phyloP scores from a whole-genome alignment of 2,329 filamentous ascomycete genomes.

The Xylariaceae sp. region DNA sequence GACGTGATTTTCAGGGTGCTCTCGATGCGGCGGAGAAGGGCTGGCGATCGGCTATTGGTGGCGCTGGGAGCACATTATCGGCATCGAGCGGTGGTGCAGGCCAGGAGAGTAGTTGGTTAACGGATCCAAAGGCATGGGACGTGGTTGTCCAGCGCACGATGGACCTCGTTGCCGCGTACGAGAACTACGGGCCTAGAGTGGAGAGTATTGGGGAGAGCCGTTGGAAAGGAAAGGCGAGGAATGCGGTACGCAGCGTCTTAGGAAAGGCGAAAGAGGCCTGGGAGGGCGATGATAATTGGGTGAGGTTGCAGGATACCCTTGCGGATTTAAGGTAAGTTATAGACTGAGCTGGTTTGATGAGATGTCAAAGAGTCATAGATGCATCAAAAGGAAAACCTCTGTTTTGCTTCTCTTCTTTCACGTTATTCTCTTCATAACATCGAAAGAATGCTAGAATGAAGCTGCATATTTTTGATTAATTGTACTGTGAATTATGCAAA shows the following conservation, averaged over 20 bases:
- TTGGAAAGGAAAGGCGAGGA: conserved; percentile 88
- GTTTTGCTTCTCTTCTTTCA: too few relatives aligned
- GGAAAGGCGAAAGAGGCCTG: conserved; percentile 76
- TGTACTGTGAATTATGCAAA: too few relatives aligned
- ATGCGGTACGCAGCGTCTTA: conserved; percentile 77
- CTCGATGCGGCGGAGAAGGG: conserved; percentile 84
- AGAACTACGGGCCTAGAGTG: conserved; percentile 66
- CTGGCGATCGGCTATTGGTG: conserved; percentile 68
- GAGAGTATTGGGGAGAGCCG: conserved; percentile 68
- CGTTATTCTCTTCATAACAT: too few relatives aligned
- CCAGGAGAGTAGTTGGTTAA: conserved; percentile 43
- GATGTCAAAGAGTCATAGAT: too few relatives aligned
- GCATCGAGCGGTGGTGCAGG: conserved; percentile 35
- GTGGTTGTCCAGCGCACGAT: conserved; percentile 74
- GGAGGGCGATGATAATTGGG: conserved; percentile 73
- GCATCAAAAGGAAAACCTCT: too few relatives aligned
- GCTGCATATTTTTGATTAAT: too few relatives aligned
- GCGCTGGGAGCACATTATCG: conserved; percentile 45
- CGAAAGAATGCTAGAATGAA: too few relatives aligned
- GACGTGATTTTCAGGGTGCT: conserved; percentile 64
- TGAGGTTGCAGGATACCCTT: conserved; percentile 52
- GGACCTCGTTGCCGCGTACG: conserved; percentile 76
- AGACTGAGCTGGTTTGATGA: too few relatives aligned
- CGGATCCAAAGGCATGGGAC: conserved; percentile 63
- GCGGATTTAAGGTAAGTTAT: conserved; percentile 45